Evolutionary conservation across 495 filamentous ascomycete genomes (phyloP).

Genomic region (Apodospora peruviana): DNA sequence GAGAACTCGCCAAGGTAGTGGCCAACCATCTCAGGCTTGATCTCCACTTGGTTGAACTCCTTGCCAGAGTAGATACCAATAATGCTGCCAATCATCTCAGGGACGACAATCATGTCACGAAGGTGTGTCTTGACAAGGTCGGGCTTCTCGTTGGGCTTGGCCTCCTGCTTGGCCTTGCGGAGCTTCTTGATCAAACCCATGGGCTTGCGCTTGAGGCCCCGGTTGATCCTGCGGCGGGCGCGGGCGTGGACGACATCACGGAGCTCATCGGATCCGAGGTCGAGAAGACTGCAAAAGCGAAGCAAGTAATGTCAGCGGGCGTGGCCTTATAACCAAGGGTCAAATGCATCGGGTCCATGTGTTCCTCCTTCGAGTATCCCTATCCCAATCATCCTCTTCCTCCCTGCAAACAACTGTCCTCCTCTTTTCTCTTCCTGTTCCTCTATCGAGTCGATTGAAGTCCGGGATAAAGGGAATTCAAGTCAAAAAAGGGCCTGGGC

Average conservation of each 20-base stretch:
- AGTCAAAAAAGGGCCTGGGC: no score
- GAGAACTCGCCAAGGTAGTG: slow-evolving; percentile 99
- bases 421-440: no score
- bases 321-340: neutral
- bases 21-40: slow-evolving; percentile 99
- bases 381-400: neutral
- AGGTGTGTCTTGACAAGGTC: slow-evolving; percentile 99
- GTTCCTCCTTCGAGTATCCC: neutral
- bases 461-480: neutral
- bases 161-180: slow-evolving; percentile 99
- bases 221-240: slow-evolving; percentile 98
- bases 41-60: slow-evolving; percentile 99
- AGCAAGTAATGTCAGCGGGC: slow-evolving; percentile 14
- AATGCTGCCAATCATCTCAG: slow-evolving; percentile 97
- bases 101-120: slow-evolving; percentile 98
- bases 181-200: slow-evolving; percentile 99
- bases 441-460: neutral
- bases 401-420: no score
- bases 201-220: slow-evolving; percentile 98
- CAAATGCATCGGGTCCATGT: no score
- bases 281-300: slow-evolving; percentile 67
- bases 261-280: slow-evolving; percentile 97
- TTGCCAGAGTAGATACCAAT: slow-evolving; percentile 99
- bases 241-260: slow-evolving; percentile 98
- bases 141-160: slow-evolving; percentile 98